phyloP scores from a whole-genome alignment of 1,284 basidiomycete species.

The Leccinum olivaceoglutinosum region DNA sequence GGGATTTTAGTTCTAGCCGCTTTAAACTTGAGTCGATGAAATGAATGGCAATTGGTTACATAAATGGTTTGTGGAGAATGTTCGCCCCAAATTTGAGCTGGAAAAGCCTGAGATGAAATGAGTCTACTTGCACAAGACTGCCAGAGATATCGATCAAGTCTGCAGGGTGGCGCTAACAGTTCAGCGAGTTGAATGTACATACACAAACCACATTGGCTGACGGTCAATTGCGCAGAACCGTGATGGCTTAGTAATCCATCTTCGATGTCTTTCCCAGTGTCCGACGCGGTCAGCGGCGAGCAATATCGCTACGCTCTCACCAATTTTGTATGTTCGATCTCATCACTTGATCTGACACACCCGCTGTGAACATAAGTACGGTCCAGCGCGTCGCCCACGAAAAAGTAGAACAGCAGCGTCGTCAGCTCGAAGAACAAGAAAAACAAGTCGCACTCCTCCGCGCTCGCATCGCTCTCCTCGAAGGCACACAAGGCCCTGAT shows the following conservation, averaged over 20 bases:
- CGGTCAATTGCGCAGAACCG: too few relatives aligned
- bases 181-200: too few relatives aligned
- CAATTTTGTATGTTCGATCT: slow-evolving; percentile 56
- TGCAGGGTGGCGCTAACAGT: too few relatives aligned
- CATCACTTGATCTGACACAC: background rate
- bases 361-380: background rate
- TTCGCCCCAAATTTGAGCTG: too few relatives aligned
- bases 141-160: too few relatives aligned
- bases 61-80: too few relatives aligned
- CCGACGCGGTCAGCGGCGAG: slow-evolving; percentile 60
- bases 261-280: background rate
- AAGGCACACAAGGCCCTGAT: slow-evolving; percentile 40
- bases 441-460: slow-evolving; percentile 69
- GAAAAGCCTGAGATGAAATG: too few relatives aligned
- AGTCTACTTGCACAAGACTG: too few relatives aligned
- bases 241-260: background rate
- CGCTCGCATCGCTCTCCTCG: slow-evolving; percentile 63
- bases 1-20: too few relatives aligned
- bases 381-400: slow-evolving; percentile 75
- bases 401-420: slow-evolving; percentile 75
- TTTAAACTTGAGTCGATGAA: background rate
- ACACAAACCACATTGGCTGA: too few relatives aligned
- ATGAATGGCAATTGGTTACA: background rate
- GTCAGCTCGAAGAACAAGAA: slow-evolving; percentile 77
- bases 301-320: slow-evolving; percentile 75